Percentiles rank a stretch among this genome's conserved stretches.
phyloP scores from a whole-genome alignment of 768 basidiomycete genomes.

The Strobilomyces dryophilus region DNA sequence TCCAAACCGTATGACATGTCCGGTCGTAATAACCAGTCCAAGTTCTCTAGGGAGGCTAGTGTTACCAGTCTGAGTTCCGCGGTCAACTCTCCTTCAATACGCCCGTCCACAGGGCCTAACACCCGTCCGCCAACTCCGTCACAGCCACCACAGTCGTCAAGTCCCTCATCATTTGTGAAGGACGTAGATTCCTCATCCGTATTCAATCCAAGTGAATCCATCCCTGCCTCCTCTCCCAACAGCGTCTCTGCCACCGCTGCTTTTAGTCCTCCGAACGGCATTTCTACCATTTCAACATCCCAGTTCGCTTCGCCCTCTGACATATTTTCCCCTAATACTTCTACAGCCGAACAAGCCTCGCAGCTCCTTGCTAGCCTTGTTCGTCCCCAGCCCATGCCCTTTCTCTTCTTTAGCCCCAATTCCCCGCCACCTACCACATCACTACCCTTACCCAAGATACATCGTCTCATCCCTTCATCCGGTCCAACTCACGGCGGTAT shows the following conservation, averaged over 20 bases:
- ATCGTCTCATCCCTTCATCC: constrained; percentile 76
- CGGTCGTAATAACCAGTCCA: constrained; percentile 33
- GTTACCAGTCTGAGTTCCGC: constrained; percentile 48
- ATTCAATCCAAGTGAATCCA: constrained; percentile 9
- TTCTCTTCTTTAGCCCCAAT: constrained; percentile 57
- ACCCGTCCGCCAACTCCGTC: constrained; percentile 31
- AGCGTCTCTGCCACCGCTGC: constrained; percentile 3
- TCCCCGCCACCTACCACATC: constrained; percentile 45
- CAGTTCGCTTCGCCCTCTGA: constrained; percentile 18
- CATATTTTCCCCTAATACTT: constrained; percentile 16
- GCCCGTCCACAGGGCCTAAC: constrained; percentile 30
- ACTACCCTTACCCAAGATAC: constrained; percentile 66
- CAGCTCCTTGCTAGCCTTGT: constrained; percentile 18
- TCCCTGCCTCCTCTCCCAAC: constrained; percentile 7
- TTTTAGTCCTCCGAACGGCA: constrained; percentile 16
- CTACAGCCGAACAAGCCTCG: constrained; percentile 15
- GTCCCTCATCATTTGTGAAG: constrained; percentile 8
- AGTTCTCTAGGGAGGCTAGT: constrained; percentile 55
- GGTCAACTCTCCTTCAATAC: constrained; percentile 39
- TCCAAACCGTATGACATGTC: constrained; percentile 65
- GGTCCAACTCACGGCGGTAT: constrained; percentile 92
- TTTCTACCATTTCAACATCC: constrained; percentile 12
- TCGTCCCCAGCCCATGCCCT: constrained; percentile 45
- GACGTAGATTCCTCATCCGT: constrained; percentile 4
- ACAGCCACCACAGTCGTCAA: constrained; percentile 15